phyloP scores from a whole-genome alignment of 2,329 filamentous ascomycete genomes.

The Claviceps quebecensis region DNA sequence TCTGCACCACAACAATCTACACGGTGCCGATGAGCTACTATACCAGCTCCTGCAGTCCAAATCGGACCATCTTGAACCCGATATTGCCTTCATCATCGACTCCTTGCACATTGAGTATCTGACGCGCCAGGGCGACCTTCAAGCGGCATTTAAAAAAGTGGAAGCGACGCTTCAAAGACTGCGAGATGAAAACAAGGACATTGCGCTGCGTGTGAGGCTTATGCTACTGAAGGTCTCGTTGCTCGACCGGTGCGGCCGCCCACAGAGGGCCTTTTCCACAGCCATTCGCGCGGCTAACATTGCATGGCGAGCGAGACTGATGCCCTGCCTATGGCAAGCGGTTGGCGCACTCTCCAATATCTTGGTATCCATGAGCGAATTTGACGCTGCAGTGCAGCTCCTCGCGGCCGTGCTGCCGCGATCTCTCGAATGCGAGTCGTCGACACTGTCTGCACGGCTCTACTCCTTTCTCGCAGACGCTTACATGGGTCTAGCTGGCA shows the following conservation, averaged over 20 bases:
- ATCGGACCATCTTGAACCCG: constrained; percentile 35
- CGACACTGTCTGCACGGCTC: constrained; percentile 46
- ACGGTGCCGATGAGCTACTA: constrained; percentile 36
- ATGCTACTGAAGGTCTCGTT: constrained; percentile 61
- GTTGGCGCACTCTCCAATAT: constrained; percentile 54
- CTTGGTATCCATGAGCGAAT: constrained; percentile 57
- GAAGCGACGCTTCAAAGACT: constrained; percentile 28
- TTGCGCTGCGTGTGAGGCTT: constrained; percentile 55
- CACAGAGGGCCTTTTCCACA: constrained; percentile 64
- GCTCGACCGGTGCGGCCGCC: constrained; percentile 51
- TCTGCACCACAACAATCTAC: constrained; percentile 40
- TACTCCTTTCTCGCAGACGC: constrained; percentile 64
- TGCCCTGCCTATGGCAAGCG: constrained; percentile 60
- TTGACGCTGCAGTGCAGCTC: constrained; percentile 48
- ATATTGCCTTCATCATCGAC: constrained; percentile 36
- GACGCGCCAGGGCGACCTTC: constrained; percentile 31
- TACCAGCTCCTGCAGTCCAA: constrained; percentile 38
- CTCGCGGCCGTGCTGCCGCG: constrained; percentile 60
- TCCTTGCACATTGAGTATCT: constrained; percentile 38
- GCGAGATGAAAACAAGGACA: constrained; percentile 32
- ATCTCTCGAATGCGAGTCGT: constrained; percentile 56
- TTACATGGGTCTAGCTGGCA: constrained; percentile 61
- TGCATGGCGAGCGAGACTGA: constrained; percentile 53
- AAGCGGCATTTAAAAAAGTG: constrained; percentile 33
- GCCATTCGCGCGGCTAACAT: constrained; percentile 62